These are phyloP conservation scores for Panus rudis DNA, from an alignment of 768 basidiomycete genomes.

Conservation along the genomic window DNA sequence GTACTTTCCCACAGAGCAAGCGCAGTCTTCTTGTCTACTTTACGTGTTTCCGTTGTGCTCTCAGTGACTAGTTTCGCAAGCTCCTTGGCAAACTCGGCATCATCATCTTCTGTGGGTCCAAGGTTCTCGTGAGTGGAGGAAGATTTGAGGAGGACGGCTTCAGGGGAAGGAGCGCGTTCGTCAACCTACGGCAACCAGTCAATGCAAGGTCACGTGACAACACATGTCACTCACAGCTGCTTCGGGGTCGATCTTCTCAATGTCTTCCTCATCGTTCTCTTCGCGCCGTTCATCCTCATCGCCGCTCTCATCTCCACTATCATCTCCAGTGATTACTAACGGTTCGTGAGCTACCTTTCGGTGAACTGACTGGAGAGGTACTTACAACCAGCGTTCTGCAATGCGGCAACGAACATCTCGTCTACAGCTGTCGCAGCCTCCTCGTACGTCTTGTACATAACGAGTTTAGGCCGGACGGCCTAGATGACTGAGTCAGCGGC, in stretches of 20 bases:
- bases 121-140: constrained; percentile 52
- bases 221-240: constrained; percentile 41
- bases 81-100: constrained; percentile 92
- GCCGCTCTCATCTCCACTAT: constrained; percentile 53
- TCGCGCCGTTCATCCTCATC: constrained; percentile 36
- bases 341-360: not conserved
- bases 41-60: constrained; percentile 72
- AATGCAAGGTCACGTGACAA: not conserved
- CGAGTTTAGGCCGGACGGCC: constrained; percentile 83
- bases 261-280: constrained; percentile 62
- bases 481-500: constrained; percentile 20
- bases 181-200: constrained; percentile 34
- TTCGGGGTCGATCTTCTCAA: constrained; percentile 43
- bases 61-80: constrained; percentile 93
- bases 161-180: constrained; percentile 76
- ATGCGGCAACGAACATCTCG: constrained; percentile 71
- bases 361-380: constrained; percentile 2
- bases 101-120: constrained; percentile 83
- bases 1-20: constrained; percentile 86
- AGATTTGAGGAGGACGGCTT: constrained; percentile 68
- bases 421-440: constrained; percentile 88
- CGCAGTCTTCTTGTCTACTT: constrained; percentile 84
- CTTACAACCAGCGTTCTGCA: constrained; percentile 54
- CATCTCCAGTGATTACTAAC: constrained; percentile 33
- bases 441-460: constrained; percentile 64